Percentiles rank a stretch among this genome's conserved stretches.
phyloP scores from a whole-genome alignment of 2,329 filamentous ascomycete species.

The Pyrenophora tritici-repentis region DNA sequence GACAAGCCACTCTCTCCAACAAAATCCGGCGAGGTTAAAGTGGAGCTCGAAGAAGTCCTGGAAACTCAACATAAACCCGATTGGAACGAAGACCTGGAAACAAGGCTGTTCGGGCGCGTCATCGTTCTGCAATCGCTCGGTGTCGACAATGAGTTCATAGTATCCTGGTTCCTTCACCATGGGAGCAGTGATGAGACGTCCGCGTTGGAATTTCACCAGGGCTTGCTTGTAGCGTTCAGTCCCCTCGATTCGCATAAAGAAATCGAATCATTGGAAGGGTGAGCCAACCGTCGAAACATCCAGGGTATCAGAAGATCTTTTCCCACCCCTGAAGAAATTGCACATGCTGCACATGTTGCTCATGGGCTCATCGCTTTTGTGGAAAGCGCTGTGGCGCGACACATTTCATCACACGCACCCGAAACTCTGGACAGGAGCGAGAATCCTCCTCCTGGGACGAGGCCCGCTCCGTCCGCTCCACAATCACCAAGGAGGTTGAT shows the following conservation, averaged over 20 bases:
- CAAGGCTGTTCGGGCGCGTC: conserved; percentile 49
- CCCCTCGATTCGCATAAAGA: not conserved
- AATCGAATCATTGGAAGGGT: not conserved
- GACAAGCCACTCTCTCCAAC: not conserved
- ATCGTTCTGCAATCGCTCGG: conserved; percentile 35
- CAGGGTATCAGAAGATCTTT: not conserved
- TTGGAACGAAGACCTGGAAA: conserved; percentile 20
- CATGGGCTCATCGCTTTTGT: not conserved
- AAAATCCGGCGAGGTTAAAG: not conserved
- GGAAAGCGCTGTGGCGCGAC: not conserved
- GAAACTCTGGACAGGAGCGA: not conserved
- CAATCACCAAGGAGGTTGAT: not conserved
- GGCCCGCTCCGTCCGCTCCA: not conserved
- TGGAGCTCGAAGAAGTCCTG: conserved; percentile 48
- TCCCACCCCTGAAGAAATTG: not conserved
- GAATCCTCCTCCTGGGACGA: not conserved
- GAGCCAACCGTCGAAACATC: not conserved
- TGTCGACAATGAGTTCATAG: conserved; percentile 42
- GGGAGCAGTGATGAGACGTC: conserved; percentile 52
- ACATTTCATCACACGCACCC: not conserved
- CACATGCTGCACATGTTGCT: not conserved
- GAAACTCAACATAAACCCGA: conserved; percentile 45
- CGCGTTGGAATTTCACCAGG: conserved; percentile 50
- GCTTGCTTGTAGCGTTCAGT: conserved; percentile 41
- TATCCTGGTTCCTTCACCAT: conserved; percentile 53